Conservation (phyloP, 179 eudicot species). For the Pouteria campechiana region DNA sequence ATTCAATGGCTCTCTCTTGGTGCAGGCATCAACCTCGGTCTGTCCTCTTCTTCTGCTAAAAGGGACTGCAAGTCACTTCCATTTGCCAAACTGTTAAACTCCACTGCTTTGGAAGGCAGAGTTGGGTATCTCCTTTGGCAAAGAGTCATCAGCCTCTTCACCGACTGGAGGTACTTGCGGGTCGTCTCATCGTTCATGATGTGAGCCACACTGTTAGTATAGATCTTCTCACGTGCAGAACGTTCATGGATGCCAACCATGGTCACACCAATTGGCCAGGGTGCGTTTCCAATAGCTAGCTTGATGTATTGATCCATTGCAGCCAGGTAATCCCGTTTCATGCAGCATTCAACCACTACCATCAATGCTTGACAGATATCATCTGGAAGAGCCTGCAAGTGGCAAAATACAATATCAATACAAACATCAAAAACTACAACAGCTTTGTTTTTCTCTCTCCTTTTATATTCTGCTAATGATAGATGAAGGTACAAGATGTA, state of each 20-base stretch:
- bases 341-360: conserved; percentile 67
- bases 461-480: too few relatives aligned
- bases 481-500: too few relatives aligned
- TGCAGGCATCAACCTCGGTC: conserved; percentile 59
- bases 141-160: conserved; percentile 84
- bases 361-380: conserved; percentile 69
- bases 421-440: too few relatives aligned
- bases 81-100: conserved; percentile 95
- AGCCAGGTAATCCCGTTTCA: conserved; percentile 81
- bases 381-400: conserved; percentile 60
- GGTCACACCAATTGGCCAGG: conserved; percentile 99
- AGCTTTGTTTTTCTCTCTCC: too few relatives aligned
- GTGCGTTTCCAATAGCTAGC: conserved; percentile 95
- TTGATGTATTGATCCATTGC: conserved; percentile 95
- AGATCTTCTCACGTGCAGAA: conserved; percentile 97
- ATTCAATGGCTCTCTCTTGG: conserved; percentile 37
- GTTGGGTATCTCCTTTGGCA: conserved; percentile 89
- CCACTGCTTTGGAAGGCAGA: conserved; percentile 94
- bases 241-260: conserved; percentile 99
- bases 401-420: too few relatives aligned
- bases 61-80: conserved; percentile 88
- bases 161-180: conserved; percentile 89
- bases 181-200: conserved; percentile 98
- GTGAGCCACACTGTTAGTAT: conserved; percentile 98
- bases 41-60: conserved; percentile 82